Evolutionary conservation across 2,329 filamentous ascomycete species (phyloP).

Genomic region (Penicillium italicum): DNA sequence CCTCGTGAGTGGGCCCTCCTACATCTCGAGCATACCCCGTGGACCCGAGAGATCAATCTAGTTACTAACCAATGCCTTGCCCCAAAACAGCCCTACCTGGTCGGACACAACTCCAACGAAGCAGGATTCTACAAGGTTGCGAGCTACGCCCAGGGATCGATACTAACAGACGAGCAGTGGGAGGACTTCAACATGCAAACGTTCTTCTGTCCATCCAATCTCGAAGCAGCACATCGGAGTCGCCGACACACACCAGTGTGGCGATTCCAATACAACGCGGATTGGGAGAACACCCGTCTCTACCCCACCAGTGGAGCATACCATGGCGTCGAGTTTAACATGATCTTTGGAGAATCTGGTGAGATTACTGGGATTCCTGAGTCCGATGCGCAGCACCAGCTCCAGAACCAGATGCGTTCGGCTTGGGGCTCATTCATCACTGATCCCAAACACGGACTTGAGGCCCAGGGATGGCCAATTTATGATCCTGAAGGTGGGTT

Average conservation of each 20-base stretch:
- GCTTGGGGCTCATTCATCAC: constrained; percentile 42
- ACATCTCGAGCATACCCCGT: not conserved
- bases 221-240: constrained; percentile 38
- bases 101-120: constrained; percentile 48
- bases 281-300: constrained; percentile 50
- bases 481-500: constrained; percentile 24
- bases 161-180: constrained; percentile 40
- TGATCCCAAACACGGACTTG: constrained; percentile 37
- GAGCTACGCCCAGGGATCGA: constrained; percentile 39
- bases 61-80: not conserved
- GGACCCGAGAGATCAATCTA: not conserved
- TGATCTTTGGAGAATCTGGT: constrained; percentile 46
- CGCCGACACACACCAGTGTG: constrained; percentile 39
- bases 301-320: constrained; percentile 49
- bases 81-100: constrained; percentile 36
- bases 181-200: constrained; percentile 43
- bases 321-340: constrained; percentile 49
- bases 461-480: constrained; percentile 35
- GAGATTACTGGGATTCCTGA: constrained; percentile 41
- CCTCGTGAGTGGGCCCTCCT: not conserved
- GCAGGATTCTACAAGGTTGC: constrained; percentile 48
- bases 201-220: constrained; percentile 46
- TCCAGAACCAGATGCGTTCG: constrained; percentile 23
- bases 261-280: constrained; percentile 48
- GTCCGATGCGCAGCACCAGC: constrained; percentile 27